These are phyloP conservation scores for Ustilago esculenta DNA, from an alignment of 1,284 basidiomycete species.

Conservation along the genomic window DNA sequence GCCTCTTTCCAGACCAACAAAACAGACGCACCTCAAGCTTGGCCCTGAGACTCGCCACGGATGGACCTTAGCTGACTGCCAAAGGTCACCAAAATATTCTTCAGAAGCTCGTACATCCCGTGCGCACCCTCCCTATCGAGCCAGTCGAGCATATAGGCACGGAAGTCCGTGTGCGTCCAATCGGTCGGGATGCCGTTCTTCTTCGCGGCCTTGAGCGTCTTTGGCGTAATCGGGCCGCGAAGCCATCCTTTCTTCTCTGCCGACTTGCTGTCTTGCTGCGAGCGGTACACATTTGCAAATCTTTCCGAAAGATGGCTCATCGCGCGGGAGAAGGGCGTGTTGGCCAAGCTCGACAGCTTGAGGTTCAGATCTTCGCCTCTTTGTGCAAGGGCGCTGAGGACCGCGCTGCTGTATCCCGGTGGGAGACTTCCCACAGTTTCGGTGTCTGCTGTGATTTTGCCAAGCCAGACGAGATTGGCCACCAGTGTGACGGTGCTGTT, in stretches of 20 bases:
- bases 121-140: slow-evolving; percentile 27
- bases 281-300: slow-evolving; percentile 32
- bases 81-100: slow-evolving; percentile 34
- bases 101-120: slow-evolving; percentile 42
- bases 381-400: slow-evolving; percentile 19
- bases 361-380: slow-evolving; percentile 32
- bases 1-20: no score
- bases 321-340: slow-evolving; percentile 31
- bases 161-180: slow-evolving; percentile 42
- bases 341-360: slow-evolving; percentile 27
- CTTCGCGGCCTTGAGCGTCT: slow-evolving; percentile 24
- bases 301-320: slow-evolving; percentile 28
- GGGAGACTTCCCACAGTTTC: slow-evolving; percentile 9
- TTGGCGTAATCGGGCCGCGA: slow-evolving; percentile 36
- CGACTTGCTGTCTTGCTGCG: background rate
- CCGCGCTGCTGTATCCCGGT: slow-evolving; percentile 16
- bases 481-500: slow-evolving; percentile 42
- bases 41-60: slow-evolving; percentile 8
- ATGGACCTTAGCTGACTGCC: slow-evolving; percentile 32
- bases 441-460: slow-evolving; percentile 18
- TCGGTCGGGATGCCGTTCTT: slow-evolving; percentile 20
- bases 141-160: slow-evolving; percentile 43
- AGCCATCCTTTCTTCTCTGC: slow-evolving; percentile 20
- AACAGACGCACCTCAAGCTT: background rate
- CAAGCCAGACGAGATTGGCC: slow-evolving; percentile 43